A percentile compares a stretch with the other conserved stretches of the same genome.
Conservation (phyloP, 2,329 filamentous ascomycete species). For the Diplodia corticola region DNA sequence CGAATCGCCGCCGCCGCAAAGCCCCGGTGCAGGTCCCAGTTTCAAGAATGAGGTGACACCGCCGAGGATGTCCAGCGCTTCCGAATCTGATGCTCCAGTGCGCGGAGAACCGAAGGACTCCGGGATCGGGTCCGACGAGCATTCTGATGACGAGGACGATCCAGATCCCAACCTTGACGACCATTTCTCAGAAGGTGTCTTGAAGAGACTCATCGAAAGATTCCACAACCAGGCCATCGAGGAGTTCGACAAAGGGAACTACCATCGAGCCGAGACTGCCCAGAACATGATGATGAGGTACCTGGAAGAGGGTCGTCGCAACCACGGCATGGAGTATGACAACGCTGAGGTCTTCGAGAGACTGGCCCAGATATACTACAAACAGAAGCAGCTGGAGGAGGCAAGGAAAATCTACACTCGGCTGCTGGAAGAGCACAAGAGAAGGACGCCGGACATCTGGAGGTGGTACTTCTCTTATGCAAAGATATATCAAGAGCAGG, state of each 20-base stretch:
- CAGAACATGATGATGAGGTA: constrained; percentile 17
- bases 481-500: constrained; percentile 15
- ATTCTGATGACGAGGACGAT: constrained; percentile 9
- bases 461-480: constrained; percentile 20
- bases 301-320: constrained; percentile 10
- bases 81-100: neutral
- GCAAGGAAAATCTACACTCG: constrained; percentile 13
- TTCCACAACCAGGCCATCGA: neutral
- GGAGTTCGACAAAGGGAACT: constrained; percentile 16
- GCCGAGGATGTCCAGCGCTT: neutral
- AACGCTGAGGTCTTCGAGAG: constrained; percentile 8
- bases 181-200: constrained; percentile 13
- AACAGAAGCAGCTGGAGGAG: constrained; percentile 19
- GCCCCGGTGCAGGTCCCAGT: neutral
- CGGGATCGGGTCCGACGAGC: neutral
- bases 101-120: constrained; percentile 5
- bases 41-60: neutral
- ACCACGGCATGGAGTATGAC: constrained; percentile 10
- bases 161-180: constrained; percentile 17
- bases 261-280: constrained; percentile 15
- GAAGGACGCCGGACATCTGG: constrained; percentile 1
- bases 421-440: constrained; percentile 6
- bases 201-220: constrained; percentile 1
- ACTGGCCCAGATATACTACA: constrained; percentile 18
- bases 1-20: constrained; percentile 9